Conservation (phyloP, 1,284 basidiomycete species). For the Austroboletus novae-zelandiae region DNA sequence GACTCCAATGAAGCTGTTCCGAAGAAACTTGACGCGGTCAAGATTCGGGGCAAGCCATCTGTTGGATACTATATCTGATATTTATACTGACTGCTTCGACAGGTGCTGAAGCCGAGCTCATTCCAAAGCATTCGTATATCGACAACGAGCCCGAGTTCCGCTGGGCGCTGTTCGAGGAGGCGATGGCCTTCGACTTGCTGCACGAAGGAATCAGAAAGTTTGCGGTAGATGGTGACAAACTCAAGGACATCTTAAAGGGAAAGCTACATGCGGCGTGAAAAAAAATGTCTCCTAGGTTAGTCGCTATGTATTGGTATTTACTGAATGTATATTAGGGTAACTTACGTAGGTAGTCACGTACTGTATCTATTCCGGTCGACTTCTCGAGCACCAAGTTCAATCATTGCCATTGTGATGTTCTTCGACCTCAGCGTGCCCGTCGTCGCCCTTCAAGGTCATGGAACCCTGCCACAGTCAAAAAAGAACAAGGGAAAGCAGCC, state of each 20-base stretch:
- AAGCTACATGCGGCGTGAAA: conserved; percentile 53
- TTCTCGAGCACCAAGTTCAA: too few relatives aligned
- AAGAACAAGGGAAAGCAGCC: conserved; percentile 51
- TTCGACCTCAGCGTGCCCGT: conserved; percentile 61
- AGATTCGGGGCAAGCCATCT: not conserved
- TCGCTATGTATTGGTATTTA: too few relatives aligned
- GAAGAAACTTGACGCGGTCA: conserved; percentile 75
- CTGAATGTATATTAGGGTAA: too few relatives aligned
- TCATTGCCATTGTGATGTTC: conserved; percentile 40
- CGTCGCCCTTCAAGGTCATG: conserved; percentile 21
- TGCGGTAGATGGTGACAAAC: conserved; percentile 89
- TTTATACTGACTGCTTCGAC: not conserved
- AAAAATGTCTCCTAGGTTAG: too few relatives aligned
- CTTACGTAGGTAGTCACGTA: too few relatives aligned
- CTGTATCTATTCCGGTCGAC: too few relatives aligned
- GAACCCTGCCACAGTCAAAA: conserved; percentile 34
- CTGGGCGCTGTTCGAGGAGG: conserved; percentile 85
- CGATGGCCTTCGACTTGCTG: conserved; percentile 93
- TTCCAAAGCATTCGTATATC: conserved; percentile 82
- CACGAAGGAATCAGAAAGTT: conserved; percentile 98
- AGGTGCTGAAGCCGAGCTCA: conserved; percentile 61
- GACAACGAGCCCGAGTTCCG: conserved; percentile 94
- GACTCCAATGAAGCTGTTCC: conserved; percentile 73
- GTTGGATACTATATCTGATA: not conserved
- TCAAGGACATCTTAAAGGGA: conserved; percentile 81